Conservation (phyloP, 768 basidiomycete genomes). For the Podaxis mareebaensis region DNA sequence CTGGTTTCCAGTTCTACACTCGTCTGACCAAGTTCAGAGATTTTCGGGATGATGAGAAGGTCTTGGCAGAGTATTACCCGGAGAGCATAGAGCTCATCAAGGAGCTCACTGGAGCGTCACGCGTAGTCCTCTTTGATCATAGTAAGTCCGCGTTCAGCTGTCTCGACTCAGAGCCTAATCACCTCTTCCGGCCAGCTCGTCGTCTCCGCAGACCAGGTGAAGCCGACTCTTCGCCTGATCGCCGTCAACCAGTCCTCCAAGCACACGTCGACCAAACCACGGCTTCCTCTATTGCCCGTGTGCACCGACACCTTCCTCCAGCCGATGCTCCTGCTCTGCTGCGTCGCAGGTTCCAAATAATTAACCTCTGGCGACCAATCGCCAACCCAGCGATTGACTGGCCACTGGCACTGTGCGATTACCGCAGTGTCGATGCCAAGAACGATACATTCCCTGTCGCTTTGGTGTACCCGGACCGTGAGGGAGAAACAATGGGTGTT, state of each 20-base stretch:
- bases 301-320: constrained; percentile 50
- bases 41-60: constrained; percentile 40
- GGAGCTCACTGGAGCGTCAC: constrained; percentile 54
- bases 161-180: not conserved
- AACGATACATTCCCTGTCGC: constrained; percentile 45
- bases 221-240: constrained; percentile 33
- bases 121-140: constrained; percentile 63
- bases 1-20: constrained; percentile 48
- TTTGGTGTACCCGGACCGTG: constrained; percentile 47
- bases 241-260: constrained; percentile 46
- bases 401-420: constrained; percentile 56
- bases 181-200: constrained; percentile 32
- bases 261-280: constrained; percentile 57
- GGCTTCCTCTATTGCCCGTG: constrained; percentile 42
- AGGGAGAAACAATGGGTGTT: constrained; percentile 54
- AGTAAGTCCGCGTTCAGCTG: constrained; percentile 35
- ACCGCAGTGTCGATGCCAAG: constrained; percentile 39
- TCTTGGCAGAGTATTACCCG: constrained; percentile 54
- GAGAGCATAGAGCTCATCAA: constrained; percentile 59
- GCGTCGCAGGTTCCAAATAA: constrained; percentile 53
- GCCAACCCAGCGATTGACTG: constrained; percentile 45
- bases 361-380: constrained; percentile 65
- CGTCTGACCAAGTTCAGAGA: constrained; percentile 40
- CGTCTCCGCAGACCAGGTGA: constrained; percentile 44
- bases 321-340: constrained; percentile 44